phyloP scores from a whole-genome alignment of 805 yeast genomes.

The Metschnikowia matae region DNA sequence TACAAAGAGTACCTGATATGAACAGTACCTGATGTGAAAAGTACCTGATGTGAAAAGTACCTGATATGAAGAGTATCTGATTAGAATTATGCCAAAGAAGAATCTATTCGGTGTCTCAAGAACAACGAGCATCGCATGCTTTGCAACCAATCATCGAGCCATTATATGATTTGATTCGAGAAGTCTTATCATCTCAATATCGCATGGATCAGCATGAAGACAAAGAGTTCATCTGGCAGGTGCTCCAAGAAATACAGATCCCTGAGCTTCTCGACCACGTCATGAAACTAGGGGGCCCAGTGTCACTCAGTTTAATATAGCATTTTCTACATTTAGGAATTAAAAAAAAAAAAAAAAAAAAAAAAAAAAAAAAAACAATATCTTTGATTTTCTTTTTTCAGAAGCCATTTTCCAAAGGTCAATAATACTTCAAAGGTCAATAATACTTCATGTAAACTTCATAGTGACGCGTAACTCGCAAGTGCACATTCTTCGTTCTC shows the following conservation, averaged over 20 bases:
- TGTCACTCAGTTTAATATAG: slow-evolving; percentile 11
- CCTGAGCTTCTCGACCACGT: slow-evolving; percentile 16
- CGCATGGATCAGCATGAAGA: slow-evolving; percentile 1
- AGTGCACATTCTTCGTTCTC: neutral
- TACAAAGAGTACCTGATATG: too few relatives aligned
- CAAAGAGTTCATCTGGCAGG: slow-evolving; percentile 11
- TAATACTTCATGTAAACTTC: neutral
- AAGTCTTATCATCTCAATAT: slow-evolving; percentile 1
- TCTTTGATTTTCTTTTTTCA: neutral
- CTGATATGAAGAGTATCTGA: too few relatives aligned
- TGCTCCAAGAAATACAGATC: slow-evolving; percentile 11
- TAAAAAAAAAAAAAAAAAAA: too few relatives aligned
- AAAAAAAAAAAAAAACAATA: too few relatives aligned
- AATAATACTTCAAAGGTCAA: neutral
- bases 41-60: too few relatives aligned
- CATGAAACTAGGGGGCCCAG: slow-evolving; percentile 13
- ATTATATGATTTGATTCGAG: slow-evolving; percentile 3
- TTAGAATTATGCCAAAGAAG: slow-evolving; percentile 7
- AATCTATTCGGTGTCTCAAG: slow-evolving; percentile 5
- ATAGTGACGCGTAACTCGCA: neutral
- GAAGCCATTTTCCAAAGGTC: neutral
- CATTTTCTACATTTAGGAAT: neutral
- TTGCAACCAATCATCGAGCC: slow-evolving; percentile 4
- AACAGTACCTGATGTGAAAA: too few relatives aligned
- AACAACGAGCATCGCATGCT: slow-evolving; percentile 6